Evolutionary conservation across 768 basidiomycete genomes (phyloP).

Genomic region (Pulveroboletus sp.): DNA sequence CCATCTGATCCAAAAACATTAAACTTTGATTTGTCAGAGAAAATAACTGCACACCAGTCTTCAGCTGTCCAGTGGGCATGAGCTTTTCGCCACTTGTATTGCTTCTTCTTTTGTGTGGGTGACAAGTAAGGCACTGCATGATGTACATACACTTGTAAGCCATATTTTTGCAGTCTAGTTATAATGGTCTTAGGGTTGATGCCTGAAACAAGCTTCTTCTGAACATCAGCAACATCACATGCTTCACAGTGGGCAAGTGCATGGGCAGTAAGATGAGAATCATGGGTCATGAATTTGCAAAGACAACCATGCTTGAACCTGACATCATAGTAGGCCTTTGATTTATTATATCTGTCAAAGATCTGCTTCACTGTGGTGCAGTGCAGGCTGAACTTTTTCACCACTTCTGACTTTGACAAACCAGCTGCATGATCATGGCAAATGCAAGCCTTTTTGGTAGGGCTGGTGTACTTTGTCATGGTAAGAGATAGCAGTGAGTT

Average conservation of each 20-base stretch:
- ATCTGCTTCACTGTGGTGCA: neutral
- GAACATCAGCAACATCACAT: neutral
- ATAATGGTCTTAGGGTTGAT: too few relatives aligned
- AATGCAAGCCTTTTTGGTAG: too few relatives aligned
- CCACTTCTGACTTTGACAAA: too few relatives aligned
- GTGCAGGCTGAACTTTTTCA: too few relatives aligned
- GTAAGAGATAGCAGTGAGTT: too few relatives aligned
- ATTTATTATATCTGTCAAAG: neutral
- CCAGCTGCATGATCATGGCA: too few relatives aligned
- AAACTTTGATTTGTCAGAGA: too few relatives aligned
- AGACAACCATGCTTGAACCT: too few relatives aligned
- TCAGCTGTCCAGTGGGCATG: too few relatives aligned
- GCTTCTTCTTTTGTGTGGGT: slow-evolving; percentile 11
- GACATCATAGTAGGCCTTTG: neutral
- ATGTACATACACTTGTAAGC: neutral
- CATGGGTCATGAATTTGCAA: neutral
- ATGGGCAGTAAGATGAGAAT: neutral
- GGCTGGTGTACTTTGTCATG: too few relatives aligned
- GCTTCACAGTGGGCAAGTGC: neutral
- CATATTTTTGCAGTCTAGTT: neutral
- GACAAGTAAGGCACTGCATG: slow-evolving; percentile 21
- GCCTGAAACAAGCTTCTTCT: too few relatives aligned
- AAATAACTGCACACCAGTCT: slow-evolving; percentile 28
- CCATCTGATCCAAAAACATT: too few relatives aligned
- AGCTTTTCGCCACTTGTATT: slow-evolving; percentile 20